Conservation (phyloP, 2,329 filamentous ascomycete genomes). For the Emericellopsis cladophorae region DNA sequence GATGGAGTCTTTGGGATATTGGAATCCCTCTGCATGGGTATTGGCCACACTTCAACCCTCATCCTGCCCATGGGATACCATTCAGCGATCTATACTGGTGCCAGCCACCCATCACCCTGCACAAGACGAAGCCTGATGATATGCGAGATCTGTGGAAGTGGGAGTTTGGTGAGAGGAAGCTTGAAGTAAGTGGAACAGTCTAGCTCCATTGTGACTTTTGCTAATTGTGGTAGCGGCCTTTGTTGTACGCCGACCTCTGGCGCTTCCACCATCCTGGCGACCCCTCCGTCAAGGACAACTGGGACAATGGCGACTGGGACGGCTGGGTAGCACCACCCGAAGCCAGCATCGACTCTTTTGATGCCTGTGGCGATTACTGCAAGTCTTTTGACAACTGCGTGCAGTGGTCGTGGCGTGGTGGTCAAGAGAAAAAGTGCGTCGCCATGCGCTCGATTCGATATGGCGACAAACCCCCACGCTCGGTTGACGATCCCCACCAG, state of each 20-base stretch:
- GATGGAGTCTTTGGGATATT: conserved; percentile 29
- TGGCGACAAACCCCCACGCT: conserved; percentile 8
- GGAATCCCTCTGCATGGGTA: conserved; percentile 30
- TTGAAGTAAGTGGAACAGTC: conserved; percentile 5
- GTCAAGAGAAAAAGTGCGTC: conserved; percentile 12
- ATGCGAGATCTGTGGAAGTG: conserved; percentile 36
- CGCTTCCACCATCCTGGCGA: conserved; percentile 18
- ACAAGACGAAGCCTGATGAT: conserved; percentile 31
- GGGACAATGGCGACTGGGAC: conserved; percentile 14
- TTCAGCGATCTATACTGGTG: conserved; percentile 35
- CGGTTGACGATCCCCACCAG: not conserved
- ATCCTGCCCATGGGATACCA: conserved; percentile 34
- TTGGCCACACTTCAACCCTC: conserved; percentile 36
- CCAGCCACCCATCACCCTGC: conserved; percentile 34
- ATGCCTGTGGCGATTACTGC: conserved; percentile 15
- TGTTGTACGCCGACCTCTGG: conserved; percentile 23
- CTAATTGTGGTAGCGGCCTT: conserved; percentile 10
- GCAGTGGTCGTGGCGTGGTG: conserved; percentile 17
- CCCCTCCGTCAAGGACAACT: conserved; percentile 13
- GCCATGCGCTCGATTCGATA: conserved; percentile 14
- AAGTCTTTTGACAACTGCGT: conserved; percentile 11
- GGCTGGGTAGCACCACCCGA: conserved; percentile 8
- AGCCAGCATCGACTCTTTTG: conserved; percentile 11
- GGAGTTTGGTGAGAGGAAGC: conserved; percentile 18
- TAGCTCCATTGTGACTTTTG: no score